Percentiles rank a stretch among this genome's conserved stretches.
Evolutionary conservation across 225 moss, liverwort and hornwort genomes (phyloP).

Genomic region (Straminergon stramineum): DNA sequence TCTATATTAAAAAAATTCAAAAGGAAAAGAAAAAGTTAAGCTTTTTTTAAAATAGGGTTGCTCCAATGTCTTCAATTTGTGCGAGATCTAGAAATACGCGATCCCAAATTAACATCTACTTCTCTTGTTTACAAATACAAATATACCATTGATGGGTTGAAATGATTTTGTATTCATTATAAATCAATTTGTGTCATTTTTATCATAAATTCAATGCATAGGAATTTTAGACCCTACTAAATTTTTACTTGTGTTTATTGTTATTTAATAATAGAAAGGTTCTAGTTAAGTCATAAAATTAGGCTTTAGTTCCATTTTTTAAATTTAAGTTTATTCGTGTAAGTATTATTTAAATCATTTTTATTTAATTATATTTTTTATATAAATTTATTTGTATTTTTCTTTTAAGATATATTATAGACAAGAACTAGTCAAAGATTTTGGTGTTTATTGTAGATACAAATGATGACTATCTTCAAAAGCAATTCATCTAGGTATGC

Average conservation of each 20-base stretch:
- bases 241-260: not conserved
- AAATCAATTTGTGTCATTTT: not conserved
- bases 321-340: not conserved
- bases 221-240: rapidly evolving
- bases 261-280: too few relatives aligned
- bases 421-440: not conserved
- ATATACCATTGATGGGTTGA: not conserved
- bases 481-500: not conserved
- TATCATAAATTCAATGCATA: rapidly evolving
- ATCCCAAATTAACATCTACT: not conserved
- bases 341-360: not conserved
- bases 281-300: not conserved
- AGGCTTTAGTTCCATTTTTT: not conserved
- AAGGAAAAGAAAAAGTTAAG: not conserved
- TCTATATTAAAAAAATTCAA: not conserved
- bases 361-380: too few relatives aligned
- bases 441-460: not conserved
- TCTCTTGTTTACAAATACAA: too few relatives aligned
- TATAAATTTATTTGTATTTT: not conserved
- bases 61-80: not conserved
- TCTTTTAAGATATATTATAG: not conserved
- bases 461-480: not conserved
- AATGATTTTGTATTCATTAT: not conserved
- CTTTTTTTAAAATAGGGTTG: not conserved
- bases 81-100: not conserved